These are phyloP conservation scores for Canariomyces notabilis DNA, from an alignment of 2,329 filamentous ascomycete genomes.

Conservation along the genomic window DNA sequence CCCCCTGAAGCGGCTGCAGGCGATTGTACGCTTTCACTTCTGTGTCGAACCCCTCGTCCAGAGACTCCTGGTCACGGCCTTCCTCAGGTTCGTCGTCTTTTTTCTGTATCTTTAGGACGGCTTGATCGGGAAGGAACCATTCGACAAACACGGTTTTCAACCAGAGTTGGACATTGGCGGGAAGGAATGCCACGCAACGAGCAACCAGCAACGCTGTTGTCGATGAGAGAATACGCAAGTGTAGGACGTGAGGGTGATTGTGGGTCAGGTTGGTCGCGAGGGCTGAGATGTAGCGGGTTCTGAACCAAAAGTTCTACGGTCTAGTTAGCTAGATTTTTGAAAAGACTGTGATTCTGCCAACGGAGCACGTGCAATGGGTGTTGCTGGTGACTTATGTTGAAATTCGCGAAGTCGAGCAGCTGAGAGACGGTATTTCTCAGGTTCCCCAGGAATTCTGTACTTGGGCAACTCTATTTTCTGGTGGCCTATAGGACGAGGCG, in stretches of 20 bases:
- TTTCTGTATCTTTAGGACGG: slow-evolving; percentile 2
- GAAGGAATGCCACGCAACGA: neutral
- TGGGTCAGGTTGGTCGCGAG: neutral
- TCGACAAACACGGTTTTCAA: neutral
- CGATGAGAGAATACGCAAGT: neutral
- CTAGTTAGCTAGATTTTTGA: too few relatives aligned
- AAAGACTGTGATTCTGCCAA: too few relatives aligned
- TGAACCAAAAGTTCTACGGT: slow-evolving; percentile 5
- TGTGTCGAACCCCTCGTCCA: slow-evolving; percentile 1
- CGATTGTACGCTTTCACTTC: slow-evolving; percentile 3
- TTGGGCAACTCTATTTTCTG: too few relatives aligned
- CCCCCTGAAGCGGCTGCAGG: slow-evolving; percentile 6
- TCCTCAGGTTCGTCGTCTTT: neutral
- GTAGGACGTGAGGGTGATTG: neutral
- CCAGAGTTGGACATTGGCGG: neutral
- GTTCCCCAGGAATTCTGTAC: too few relatives aligned
- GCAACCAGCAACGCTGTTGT: neutral
- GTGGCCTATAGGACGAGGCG: too few relatives aligned
- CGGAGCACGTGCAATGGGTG: too few relatives aligned
- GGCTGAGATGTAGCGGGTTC: slow-evolving; percentile 5
- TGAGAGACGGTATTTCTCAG: too few relatives aligned
- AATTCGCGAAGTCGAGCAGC: too few relatives aligned
- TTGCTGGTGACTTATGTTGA: too few relatives aligned
- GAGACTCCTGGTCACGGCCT: too few relatives aligned
- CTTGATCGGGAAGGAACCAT: slow-evolving; percentile 2